These are phyloP conservation scores for Pyrenula massariospora DNA, from an alignment of 495 filamentous ascomycete genomes.

Conservation along the genomic window DNA sequence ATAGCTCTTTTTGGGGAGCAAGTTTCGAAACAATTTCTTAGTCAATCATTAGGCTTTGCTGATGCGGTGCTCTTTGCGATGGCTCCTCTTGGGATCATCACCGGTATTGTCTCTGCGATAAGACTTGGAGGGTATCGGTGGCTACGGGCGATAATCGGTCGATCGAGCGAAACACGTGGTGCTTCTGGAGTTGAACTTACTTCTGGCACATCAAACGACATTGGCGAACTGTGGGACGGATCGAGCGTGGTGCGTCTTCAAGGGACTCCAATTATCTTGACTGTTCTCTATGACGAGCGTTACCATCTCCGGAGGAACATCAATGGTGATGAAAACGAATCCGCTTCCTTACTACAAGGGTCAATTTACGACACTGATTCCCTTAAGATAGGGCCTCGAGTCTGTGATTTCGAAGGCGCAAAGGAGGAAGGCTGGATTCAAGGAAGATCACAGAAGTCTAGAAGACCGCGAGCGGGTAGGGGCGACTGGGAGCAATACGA, in stretches of 20 bases:
- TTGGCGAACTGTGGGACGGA: background rate
- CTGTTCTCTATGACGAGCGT: too few species aligned
- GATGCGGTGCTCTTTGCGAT: conserved; percentile 45
- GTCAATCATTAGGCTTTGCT: conserved; percentile 31
- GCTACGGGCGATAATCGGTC: conserved; percentile 39
- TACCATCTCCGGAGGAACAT: too few species aligned
- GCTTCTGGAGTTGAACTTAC: conserved; percentile 28
- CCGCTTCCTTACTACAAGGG: too few species aligned
- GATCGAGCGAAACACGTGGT: conserved; percentile 30
- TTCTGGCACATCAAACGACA: conserved; percentile 4
- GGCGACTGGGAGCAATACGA: too few species aligned
- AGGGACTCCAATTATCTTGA: too few species aligned
- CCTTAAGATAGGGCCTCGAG: too few species aligned
- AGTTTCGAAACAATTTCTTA: conserved; percentile 46
- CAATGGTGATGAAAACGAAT: too few species aligned
- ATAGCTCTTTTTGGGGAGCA: conserved; percentile 44
- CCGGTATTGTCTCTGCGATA: conserved; percentile 39
- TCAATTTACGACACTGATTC: too few species aligned
- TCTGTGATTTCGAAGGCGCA: too few species aligned
- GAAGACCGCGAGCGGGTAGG: too few species aligned
- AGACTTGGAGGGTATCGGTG: conserved; percentile 38
- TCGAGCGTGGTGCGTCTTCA: background rate
- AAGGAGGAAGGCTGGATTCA: too few species aligned
- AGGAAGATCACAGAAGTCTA: too few species aligned
- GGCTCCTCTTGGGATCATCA: conserved; percentile 42